Conservation (phyloP, 179 eudicot species). For the Silene coronaria region DNA sequence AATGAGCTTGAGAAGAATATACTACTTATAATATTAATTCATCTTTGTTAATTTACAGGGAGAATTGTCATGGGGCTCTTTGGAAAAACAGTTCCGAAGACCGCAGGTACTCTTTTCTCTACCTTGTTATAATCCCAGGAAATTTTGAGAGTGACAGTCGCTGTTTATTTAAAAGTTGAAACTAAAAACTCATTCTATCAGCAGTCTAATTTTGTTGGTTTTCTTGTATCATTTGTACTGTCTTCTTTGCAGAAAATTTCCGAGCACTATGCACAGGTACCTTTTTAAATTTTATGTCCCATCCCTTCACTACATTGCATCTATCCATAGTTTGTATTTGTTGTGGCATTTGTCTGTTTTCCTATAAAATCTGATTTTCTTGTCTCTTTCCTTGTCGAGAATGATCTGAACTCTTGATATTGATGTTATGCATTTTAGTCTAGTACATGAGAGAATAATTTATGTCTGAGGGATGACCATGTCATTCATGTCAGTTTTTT, state of each 20-base stretch:
- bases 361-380: neutral
- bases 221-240: neutral
- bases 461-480: neutral
- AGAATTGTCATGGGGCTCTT: constrained; percentile 86
- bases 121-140: neutral
- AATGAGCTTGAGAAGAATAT: neutral
- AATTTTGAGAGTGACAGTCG: neutral
- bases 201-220: neutral
- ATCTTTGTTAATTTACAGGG: constrained; percentile 39
- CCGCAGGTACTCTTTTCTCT: constrained; percentile 50
- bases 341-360: neutral
- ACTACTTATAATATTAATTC: neutral
- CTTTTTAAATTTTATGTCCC: constrained; percentile 24
- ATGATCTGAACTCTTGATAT: neutral
- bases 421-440: neutral
- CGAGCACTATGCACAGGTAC: constrained; percentile 95
- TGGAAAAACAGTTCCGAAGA: constrained; percentile 92
- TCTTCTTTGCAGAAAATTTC: constrained; percentile 62
- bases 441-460: neutral
- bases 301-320: neutral
- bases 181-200: neutral
- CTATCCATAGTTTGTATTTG: neutral
- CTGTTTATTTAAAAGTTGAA: neutral
- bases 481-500: neutral
- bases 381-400: neutral